Evolutionary conservation across 2,329 filamentous ascomycete genomes (phyloP).

Genomic region (Claviceps africana): DNA sequence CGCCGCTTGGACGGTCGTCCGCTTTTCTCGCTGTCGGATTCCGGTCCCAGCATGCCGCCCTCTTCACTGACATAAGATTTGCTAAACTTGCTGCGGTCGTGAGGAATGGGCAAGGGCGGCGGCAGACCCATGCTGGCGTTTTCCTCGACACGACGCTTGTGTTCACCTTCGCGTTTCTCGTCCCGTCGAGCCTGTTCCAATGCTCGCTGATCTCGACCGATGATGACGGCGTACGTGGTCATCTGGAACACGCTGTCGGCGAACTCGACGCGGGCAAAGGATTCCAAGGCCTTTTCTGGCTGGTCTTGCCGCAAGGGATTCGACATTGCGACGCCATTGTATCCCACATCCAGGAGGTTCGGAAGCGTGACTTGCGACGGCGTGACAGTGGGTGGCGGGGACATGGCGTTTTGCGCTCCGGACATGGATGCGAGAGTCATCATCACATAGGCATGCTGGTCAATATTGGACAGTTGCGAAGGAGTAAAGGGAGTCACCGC

Average conservation of each 20-base stretch:
- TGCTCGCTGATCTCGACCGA: conserved; percentile 55
- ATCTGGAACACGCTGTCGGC: conserved; percentile 66
- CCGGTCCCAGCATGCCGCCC: conserved; percentile 52
- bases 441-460: conserved; percentile 30
- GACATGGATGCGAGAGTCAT: conserved; percentile 30
- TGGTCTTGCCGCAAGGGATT: conserved; percentile 21
- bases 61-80: conserved; percentile 56
- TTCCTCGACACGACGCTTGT: conserved; percentile 30
- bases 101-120: conserved; percentile 34
- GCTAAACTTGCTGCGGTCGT: conserved; percentile 41
- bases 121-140: conserved; percentile 35
- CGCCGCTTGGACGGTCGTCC: conserved; percentile 33
- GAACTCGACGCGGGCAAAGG: conserved; percentile 52
- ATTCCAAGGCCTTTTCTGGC: conserved; percentile 33
- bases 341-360: conserved; percentile 19
- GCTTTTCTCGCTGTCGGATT: conserved; percentile 41
- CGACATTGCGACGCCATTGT: conserved; percentile 15
- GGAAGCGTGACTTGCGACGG: conserved; percentile 32
- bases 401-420: conserved; percentile 21
- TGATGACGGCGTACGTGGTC: conserved; percentile 58
- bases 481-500: conserved; percentile 21
- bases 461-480: conserved; percentile 18
- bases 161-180: conserved; percentile 32
- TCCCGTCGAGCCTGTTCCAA: conserved; percentile 39
- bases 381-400: conserved; percentile 29